Evolutionary conservation across 2,329 filamentous ascomycete species (phyloP).

Genomic region (Penicillium sp.): DNA sequence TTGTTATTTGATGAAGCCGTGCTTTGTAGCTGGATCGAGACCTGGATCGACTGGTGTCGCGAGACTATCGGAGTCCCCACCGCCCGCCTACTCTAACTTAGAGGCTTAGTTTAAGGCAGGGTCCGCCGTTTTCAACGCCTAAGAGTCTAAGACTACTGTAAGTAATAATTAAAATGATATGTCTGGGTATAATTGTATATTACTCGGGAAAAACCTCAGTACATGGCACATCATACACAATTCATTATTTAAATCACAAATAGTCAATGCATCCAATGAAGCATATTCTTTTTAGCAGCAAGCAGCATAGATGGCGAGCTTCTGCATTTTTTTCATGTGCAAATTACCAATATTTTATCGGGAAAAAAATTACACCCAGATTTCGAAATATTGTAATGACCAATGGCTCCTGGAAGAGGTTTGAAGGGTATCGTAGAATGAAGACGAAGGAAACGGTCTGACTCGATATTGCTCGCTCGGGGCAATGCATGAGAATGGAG

Average conservation of each 20-base stretch:
- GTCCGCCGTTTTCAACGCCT: too few species aligned
- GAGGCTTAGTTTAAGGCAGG: too few species aligned
- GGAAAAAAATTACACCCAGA: neutral
- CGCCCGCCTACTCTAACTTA: too few species aligned
- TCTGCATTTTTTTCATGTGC: neutral
- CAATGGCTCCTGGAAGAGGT: neutral
- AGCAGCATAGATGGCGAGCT: neutral
- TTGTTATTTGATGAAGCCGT: too few species aligned
- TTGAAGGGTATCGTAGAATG: constrained; percentile 12
- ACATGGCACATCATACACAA: constrained; percentile 1
- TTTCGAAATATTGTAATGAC: neutral
- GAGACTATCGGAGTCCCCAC: too few species aligned
- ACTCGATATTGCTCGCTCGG: neutral
- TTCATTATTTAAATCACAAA: constrained; percentile 1
- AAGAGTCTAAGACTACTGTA: too few species aligned
- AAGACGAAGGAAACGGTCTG: neutral
- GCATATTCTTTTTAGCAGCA: neutral
- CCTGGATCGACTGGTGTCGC: too few species aligned
- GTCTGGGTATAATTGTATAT: too few species aligned
- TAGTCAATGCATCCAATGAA: neutral
- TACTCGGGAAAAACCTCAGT: too few species aligned
- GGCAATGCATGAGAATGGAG: neutral
- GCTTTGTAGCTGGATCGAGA: too few species aligned
- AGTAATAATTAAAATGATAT: too few species aligned
- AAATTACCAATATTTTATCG: neutral